A percentile compares a stretch with the other conserved stretches of the same genome.
These are phyloP conservation scores for Jamesozyma piceae DNA, from an alignment of 805 yeast species.

Conservation along the genomic window DNA sequence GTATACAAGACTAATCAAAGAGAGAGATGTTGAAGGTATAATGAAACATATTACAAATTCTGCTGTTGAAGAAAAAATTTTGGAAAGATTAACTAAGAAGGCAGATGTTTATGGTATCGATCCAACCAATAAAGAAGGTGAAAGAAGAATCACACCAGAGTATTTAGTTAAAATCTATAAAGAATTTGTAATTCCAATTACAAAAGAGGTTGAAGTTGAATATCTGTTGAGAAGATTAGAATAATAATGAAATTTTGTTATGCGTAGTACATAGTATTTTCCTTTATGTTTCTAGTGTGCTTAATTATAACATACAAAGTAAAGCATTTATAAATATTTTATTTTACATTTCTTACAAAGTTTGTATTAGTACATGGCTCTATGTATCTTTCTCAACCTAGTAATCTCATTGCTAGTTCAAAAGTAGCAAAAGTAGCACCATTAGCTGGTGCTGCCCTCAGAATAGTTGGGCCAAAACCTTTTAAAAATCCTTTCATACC, in stretches of 20 bases:
- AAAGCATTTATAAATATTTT: no score
- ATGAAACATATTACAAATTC: constrained; percentile 75
- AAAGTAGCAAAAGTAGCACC: constrained; percentile 95
- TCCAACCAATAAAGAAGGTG: constrained; percentile 66
- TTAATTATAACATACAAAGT: background rate
- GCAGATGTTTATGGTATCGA: constrained; percentile 84
- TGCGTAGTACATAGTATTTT: no score
- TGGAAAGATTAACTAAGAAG: constrained; percentile 68
- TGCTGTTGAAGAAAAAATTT: constrained; percentile 76
- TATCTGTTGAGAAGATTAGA: constrained; percentile 78
- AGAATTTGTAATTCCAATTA: constrained; percentile 84
- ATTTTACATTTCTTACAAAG: no score
- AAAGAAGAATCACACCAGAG: constrained; percentile 74
- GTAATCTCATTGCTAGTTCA: constrained; percentile 72
- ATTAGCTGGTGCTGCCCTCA: constrained; percentile 97
- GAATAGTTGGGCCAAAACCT: constrained; percentile 85
- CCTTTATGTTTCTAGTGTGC: background rate
- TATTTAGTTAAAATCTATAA: constrained; percentile 74
- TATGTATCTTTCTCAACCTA: constrained; percentile 35
- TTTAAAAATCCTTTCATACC: constrained; percentile 76
- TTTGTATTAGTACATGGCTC: no score
- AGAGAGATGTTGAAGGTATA: constrained; percentile 60
- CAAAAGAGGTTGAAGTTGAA: constrained; percentile 91
- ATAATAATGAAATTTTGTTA: background rate
- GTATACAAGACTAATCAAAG: constrained; percentile 56